phyloP scores from a whole-genome alignment of 2,329 filamentous ascomycete species.

The Beauveria asiatica region DNA sequence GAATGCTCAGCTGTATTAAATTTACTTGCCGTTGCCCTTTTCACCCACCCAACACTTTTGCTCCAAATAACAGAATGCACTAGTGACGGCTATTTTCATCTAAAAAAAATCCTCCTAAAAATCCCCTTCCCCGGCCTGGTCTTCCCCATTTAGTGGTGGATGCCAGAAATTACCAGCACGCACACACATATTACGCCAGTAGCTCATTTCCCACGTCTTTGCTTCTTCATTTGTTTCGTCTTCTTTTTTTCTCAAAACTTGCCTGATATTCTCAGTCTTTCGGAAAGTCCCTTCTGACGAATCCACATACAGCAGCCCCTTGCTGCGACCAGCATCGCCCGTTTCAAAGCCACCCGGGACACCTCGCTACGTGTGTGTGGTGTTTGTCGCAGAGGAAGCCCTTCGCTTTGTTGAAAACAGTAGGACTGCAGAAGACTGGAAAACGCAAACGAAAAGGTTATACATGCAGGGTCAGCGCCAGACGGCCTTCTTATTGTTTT shows the following conservation, averaged over 20 bases:
- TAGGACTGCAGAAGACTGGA: neutral
- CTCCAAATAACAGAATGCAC: neutral
- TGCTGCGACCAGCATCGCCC: neutral
- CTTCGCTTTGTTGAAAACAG: neutral
- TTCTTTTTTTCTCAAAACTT: neutral
- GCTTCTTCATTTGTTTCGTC: neutral
- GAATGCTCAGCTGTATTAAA: neutral
- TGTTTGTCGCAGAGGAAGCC: neutral
- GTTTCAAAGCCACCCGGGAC: neutral
- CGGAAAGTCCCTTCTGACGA: neutral
- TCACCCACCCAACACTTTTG: neutral
- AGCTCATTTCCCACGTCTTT: slow-evolving; percentile 1
- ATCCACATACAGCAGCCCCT: neutral
- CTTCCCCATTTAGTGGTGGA: neutral
- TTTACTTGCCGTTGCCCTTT: neutral
- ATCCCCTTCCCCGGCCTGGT: slow-evolving; percentile 1
- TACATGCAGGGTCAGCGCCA: neutral
- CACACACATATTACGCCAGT: neutral
- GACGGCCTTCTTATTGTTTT: too few species aligned
- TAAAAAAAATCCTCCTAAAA: neutral
- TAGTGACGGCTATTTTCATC: neutral
- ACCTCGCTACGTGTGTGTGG: neutral
- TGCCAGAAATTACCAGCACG: neutral
- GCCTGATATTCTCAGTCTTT: neutral
- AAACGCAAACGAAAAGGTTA: neutral